Evolutionary conservation across 2,329 filamentous ascomycete species (phyloP), one percentile per base, ranked within the genome.

Genomic region (Colletotrichum chrysophilum): DNA sequence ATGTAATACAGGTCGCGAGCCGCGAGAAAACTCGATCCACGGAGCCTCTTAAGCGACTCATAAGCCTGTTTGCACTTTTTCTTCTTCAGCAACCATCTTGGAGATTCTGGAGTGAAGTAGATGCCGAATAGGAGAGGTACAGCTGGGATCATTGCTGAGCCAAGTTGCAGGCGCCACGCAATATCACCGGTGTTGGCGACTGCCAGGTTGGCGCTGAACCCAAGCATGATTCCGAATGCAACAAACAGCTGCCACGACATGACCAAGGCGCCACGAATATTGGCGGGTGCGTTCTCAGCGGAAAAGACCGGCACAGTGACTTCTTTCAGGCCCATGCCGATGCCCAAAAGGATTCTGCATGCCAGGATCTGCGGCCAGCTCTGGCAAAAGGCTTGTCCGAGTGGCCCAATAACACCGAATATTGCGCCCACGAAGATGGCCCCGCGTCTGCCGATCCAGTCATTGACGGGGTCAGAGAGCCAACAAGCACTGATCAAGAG

Each of bases 211-310:
- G 90, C 91, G 74, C 85, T 88, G 77, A 89, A 90, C 9, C 91
- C 93, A 28, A 86, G 79, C 74, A 87, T 82, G 79, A 88, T 88
- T 66, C 87, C 86, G 73, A 93, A 90, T 1, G 89, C 89, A 5
- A 89, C 91, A 89, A 92, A 94, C 48, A 89, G 94, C 94, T 96
- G 77, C 92, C 93, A 78, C 1, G 81, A 83, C 94, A 96, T 96
- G 76, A 96, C 94, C 5, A 97, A 36, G 7, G 86, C 88, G 12
- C 89, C 89, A 5, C 89, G 87, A 70, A 91, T 90, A 24, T 83
- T 83, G 4, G 88, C 85, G 0, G 89, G 89, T 0, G 88, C 83
- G 74, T 88, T 89, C 75, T 91, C 89, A 0, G 89, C 89, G 0
- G 88, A 88, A 77, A 87, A 91, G 16, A 91, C 87, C 0, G 89